These are phyloP conservation scores for Coprinopsis marcescibilis DNA, from an alignment of 768 basidiomycete genomes.

Conservation along the genomic window DNA sequence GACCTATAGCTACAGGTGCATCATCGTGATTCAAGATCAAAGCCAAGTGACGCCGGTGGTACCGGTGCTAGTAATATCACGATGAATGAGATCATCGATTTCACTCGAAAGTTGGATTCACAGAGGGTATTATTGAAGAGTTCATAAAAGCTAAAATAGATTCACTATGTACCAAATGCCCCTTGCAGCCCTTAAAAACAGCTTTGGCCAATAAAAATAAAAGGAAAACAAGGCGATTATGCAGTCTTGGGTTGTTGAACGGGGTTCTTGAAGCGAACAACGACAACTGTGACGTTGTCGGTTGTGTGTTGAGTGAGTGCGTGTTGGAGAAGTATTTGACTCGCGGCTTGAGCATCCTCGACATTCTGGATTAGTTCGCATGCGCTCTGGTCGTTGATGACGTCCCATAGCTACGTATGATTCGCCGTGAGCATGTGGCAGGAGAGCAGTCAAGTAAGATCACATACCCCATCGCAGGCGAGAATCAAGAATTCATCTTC, in stretches of 20 bases:
- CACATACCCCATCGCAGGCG: constrained; percentile 93
- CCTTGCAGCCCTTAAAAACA: not conserved
- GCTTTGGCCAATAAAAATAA: not conserved
- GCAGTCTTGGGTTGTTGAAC: constrained; percentile 8
- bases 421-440: constrained; percentile 5
- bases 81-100: no score
- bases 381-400: constrained; percentile 84
- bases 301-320: constrained; percentile 86
- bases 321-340: constrained; percentile 67
- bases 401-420: constrained; percentile 88
- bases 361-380: constrained; percentile 75
- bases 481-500: constrained; percentile 94
- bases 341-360: constrained; percentile 78
- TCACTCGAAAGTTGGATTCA: no score
- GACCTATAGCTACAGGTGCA: no score
- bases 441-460: constrained; percentile 1
- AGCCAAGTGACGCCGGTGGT: no score
- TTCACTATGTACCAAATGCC: not conserved
- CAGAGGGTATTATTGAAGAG: no score
- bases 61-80: no score
- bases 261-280: constrained; percentile 69
- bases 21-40: no score
- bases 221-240: constrained; percentile 2
- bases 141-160: not conserved
- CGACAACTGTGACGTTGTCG: constrained; percentile 91